Conservation (phyloP, 2,329 filamentous ascomycete genomes). For the Arthrobotrys pseudoclavata region DNA sequence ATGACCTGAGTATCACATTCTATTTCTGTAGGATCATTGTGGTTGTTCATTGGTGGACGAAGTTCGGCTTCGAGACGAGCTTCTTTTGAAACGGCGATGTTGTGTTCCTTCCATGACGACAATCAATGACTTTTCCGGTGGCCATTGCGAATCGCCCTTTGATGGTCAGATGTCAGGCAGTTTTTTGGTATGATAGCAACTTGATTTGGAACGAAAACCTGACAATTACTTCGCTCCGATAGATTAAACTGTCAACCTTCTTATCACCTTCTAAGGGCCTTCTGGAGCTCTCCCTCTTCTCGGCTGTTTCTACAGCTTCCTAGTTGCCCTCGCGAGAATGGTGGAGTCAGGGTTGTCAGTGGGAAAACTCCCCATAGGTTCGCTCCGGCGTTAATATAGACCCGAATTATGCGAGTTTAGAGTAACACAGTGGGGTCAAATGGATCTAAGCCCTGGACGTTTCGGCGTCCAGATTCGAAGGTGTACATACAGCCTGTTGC, state of each 20-base stretch:
- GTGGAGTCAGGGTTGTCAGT: slow-evolving; percentile 27
- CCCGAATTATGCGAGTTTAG: slow-evolving; percentile 47
- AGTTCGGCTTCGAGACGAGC: slow-evolving; percentile 15
- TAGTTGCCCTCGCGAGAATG: slow-evolving; percentile 20
- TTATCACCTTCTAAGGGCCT: slow-evolving; percentile 9
- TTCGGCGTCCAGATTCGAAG: slow-evolving; percentile 46
- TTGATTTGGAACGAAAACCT: slow-evolving; percentile 13
- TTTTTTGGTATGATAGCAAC: slow-evolving; percentile 6
- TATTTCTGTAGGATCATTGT: slow-evolving; percentile 19
- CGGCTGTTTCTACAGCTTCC: slow-evolving; percentile 23
- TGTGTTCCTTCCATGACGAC: slow-evolving; percentile 27
- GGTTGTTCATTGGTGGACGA: background rate
- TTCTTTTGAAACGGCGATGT: slow-evolving; percentile 15
- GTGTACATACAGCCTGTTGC: background rate
- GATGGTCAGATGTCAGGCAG: slow-evolving; percentile 17
- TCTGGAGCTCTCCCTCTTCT: slow-evolving; percentile 42
- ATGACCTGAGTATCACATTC: slow-evolving; percentile 38
- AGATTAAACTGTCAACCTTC: background rate
- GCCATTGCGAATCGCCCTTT: slow-evolving; percentile 10
- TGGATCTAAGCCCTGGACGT: slow-evolving; percentile 31
- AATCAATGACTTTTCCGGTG: background rate
- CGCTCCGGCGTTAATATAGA: slow-evolving; percentile 35
- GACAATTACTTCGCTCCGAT: slow-evolving; percentile 1
- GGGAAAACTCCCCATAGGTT: slow-evolving; percentile 56
- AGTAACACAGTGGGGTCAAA: slow-evolving; percentile 41